Evolutionary conservation across 768 basidiomycete genomes (phyloP).

Genomic region (Tremella yokohamensis): DNA sequence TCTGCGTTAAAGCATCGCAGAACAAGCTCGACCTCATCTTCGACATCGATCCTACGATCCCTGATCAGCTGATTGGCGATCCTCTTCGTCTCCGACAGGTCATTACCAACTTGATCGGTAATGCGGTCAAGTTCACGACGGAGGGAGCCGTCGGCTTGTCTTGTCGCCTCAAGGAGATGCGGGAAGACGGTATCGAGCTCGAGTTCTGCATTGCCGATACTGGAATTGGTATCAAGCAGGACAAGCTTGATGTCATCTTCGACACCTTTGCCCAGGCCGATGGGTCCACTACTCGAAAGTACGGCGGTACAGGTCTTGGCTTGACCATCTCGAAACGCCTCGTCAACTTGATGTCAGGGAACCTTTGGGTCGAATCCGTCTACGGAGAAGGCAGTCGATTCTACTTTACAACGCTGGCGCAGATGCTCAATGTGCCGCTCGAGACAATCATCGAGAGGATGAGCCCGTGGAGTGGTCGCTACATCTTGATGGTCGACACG

Average conservation of each 20-base stretch:
- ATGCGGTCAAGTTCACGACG: constrained; percentile 96
- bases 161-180: constrained; percentile 59
- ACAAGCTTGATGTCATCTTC: constrained; percentile 96
- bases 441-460: constrained; percentile 47
- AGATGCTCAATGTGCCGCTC: constrained; percentile 34
- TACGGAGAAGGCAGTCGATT: constrained; percentile 75
- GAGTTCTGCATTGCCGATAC: constrained; percentile 98
- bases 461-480: constrained; percentile 72
- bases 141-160: constrained; percentile 89
- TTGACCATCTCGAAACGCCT: constrained; percentile 96
- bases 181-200: constrained; percentile 78
- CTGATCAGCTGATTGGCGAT: constrained; percentile 95
- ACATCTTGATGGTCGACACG: constrained; percentile 89
- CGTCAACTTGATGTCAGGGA: constrained; percentile 94
- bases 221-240: constrained; percentile 97
- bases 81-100: constrained; percentile 82
- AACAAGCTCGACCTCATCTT: constrained; percentile 94
- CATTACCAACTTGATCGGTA: constrained; percentile 54
- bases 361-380: constrained; percentile 98
- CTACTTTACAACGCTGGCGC: constrained; percentile 74
- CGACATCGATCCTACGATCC: constrained; percentile 90
- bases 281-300: constrained; percentile 97
- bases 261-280: constrained; percentile 99
- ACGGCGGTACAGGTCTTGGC: constrained; percentile 93
- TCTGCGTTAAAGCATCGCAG: constrained; percentile 95